A percentile compares a stretch with the other conserved stretches of the same genome.
These are phyloP conservation scores for Lablab purpureus DNA, from an alignment of 306 rosid genomes.

Conservation along the genomic window DNA sequence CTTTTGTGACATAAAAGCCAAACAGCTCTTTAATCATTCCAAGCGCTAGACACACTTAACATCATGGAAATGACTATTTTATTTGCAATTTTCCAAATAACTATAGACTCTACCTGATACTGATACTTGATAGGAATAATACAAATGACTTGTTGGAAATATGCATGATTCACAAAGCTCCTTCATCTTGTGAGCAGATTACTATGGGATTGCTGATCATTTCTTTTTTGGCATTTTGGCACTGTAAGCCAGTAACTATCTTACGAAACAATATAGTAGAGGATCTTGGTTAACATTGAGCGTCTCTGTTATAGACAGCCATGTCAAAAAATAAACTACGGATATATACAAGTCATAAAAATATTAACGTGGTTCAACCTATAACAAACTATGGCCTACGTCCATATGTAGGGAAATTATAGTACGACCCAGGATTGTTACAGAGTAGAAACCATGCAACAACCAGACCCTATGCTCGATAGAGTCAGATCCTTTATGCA, in stretches of 20 bases:
- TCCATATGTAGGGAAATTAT: conserved; percentile 12
- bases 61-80: conserved; percentile 15
- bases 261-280: conserved; percentile 17
- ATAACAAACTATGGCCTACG: conserved; percentile 9
- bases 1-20: conserved; percentile 39
- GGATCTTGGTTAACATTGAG: conserved; percentile 1
- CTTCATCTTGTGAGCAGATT: conserved; percentile 27
- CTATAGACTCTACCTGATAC: conserved; percentile 14
- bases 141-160: conserved; percentile 22
- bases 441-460: conserved; percentile 1
- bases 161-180: conserved; percentile 30
- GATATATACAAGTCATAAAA: conserved; percentile 13
- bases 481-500: not conserved
- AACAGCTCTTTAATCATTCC: conserved; percentile 10
- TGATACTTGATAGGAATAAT: conserved; percentile 14
- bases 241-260: conserved; percentile 25
- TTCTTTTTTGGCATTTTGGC: conserved; percentile 16
- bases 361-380: conserved; percentile 1
- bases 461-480: conserved; percentile 29
- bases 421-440: conserved; percentile 3
- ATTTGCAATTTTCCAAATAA: conserved; percentile 29
- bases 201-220: not conserved
- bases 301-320: not conserved
- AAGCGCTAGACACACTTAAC: not conserved
- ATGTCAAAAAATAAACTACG: conserved; percentile 1